Percentiles rank a stretch among this genome's conserved stretches.
phyloP scores from a whole-genome alignment of 2,329 filamentous ascomycete genomes.

The Claviceps maximensis region DNA sequence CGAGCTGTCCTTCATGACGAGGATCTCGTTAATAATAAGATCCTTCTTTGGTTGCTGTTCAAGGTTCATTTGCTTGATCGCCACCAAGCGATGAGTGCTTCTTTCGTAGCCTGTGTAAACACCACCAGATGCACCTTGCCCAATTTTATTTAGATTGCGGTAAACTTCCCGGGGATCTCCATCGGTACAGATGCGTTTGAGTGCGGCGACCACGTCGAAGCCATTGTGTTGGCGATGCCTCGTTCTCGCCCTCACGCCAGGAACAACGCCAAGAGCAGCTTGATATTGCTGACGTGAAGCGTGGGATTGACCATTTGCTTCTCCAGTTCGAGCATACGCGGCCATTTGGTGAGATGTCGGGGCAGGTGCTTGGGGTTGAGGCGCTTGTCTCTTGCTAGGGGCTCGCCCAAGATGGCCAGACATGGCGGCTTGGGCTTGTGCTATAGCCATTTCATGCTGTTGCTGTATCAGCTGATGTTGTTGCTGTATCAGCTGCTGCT shows the following conservation, averaged over 20 bases:
- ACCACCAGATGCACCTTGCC: slow-evolving; percentile 90
- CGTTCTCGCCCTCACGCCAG: slow-evolving; percentile 58
- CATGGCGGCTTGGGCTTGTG: slow-evolving; percentile 66
- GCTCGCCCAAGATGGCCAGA: slow-evolving; percentile 56
- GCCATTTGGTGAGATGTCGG: slow-evolving; percentile 13
- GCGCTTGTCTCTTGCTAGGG: slow-evolving; percentile 54
- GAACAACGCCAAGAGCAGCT: slow-evolving; percentile 22
- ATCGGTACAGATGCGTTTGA: slow-evolving; percentile 81
- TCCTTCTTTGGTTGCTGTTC: slow-evolving; percentile 99
- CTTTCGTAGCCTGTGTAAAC: slow-evolving; percentile 86
- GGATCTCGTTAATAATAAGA: slow-evolving; percentile 95
- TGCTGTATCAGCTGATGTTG: slow-evolving; percentile 59
- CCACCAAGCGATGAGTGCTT: slow-evolving; percentile 74
- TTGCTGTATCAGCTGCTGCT: slow-evolving; percentile 57
- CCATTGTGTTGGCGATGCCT: slow-evolving; percentile 66
- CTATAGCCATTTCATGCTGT: slow-evolving; percentile 76
- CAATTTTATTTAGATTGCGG: slow-evolving; percentile 82
- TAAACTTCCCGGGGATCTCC: slow-evolving; percentile 85
- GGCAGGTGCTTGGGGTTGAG: slow-evolving; percentile 14
- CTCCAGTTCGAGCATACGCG: slow-evolving; percentile 16
- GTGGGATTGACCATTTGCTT: slow-evolving; percentile 19
- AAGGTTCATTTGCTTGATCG: slow-evolving; percentile 99
- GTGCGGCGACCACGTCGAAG: slow-evolving; percentile 67
- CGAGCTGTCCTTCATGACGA: slow-evolving; percentile 98
- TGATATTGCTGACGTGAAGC: slow-evolving; percentile 25